A percentile compares a stretch with the other conserved stretches of the same genome.
Conservation (phyloP, 1,284 basidiomycete species). For the Melanopsichium pennsylvanicum region DNA sequence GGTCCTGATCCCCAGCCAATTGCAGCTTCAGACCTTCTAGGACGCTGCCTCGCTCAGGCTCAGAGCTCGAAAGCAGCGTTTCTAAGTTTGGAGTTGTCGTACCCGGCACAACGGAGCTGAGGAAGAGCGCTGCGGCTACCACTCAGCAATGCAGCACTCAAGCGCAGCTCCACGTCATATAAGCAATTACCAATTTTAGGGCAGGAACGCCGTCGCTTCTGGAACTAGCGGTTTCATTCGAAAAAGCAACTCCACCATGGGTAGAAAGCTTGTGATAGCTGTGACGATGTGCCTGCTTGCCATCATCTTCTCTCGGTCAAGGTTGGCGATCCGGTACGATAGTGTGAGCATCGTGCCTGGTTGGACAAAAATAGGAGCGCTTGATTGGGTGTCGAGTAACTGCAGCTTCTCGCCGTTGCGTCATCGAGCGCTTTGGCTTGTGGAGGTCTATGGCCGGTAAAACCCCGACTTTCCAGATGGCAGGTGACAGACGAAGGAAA, state of each 20-base stretch:
- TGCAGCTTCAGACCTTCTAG: background rate
- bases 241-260: too few species aligned
- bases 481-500: too few species aligned
- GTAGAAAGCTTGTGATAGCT: background rate
- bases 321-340: conserved; percentile 19
- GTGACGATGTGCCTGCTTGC: conserved; percentile 1
- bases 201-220: too few species aligned
- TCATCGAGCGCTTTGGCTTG: conserved; percentile 19
- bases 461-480: background rate
- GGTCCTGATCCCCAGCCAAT: too few species aligned
- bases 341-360: conserved; percentile 13
- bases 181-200: too few species aligned
- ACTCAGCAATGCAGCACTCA: conserved; percentile 26
- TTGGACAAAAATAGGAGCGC: background rate
- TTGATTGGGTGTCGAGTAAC: conserved; percentile 10
- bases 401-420: conserved; percentile 21
- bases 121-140: background rate
- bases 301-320: too few species aligned
- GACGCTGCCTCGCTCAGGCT: background rate
- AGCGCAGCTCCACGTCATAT: conserved; percentile 40
- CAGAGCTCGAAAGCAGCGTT: conserved; percentile 1
- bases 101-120: background rate
- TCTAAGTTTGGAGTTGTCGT: conserved; percentile 10
- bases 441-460: too few species aligned
- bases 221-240: too few species aligned